phyloP scores from a whole-genome alignment of 2,329 filamentous ascomycete genomes.

The Whalleya microplaca region DNA sequence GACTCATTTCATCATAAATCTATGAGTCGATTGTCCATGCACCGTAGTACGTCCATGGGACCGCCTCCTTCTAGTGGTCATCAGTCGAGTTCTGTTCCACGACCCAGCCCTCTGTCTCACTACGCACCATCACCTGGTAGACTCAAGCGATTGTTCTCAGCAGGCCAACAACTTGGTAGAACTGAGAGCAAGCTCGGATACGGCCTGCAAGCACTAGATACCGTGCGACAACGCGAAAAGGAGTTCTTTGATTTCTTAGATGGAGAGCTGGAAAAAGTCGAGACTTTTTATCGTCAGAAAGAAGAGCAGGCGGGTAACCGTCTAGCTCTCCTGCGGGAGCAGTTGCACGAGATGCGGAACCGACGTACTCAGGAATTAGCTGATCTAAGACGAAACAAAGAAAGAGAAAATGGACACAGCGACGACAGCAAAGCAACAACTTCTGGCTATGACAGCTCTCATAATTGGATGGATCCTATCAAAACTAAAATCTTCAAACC shows the following conservation, averaged over 20 bases:
- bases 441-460: slow-evolving; percentile 30
- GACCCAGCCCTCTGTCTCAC: slow-evolving; percentile 24
- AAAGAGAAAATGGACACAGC: slow-evolving; percentile 35
- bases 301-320: slow-evolving; percentile 82
- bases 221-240: slow-evolving; percentile 71
- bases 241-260: slow-evolving; percentile 90
- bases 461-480: slow-evolving; percentile 56
- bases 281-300: slow-evolving; percentile 85
- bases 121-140: slow-evolving; percentile 33
- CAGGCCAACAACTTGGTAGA: slow-evolving; percentile 40
- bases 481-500: slow-evolving; percentile 57
- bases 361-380: slow-evolving; percentile 74
- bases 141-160: slow-evolving; percentile 47
- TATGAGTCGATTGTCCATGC: slow-evolving; percentile 33
- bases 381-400: slow-evolving; percentile 43
- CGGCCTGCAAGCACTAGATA: slow-evolving; percentile 48
- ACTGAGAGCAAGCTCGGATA: slow-evolving; percentile 45
- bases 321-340: slow-evolving; percentile 72
- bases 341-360: slow-evolving; percentile 92
- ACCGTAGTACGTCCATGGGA: slow-evolving; percentile 44
- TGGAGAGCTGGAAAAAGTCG: slow-evolving; percentile 85
- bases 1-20: slow-evolving; percentile 19
- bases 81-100: slow-evolving; percentile 18
- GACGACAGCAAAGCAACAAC: slow-evolving; percentile 22
- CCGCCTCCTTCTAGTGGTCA: slow-evolving; percentile 9